A percentile compares a stretch with the other conserved stretches of the same genome.
Evolutionary conservation across 768 basidiomycete species (phyloP).

Genomic region (Lactarius hengduanensis): DNA sequence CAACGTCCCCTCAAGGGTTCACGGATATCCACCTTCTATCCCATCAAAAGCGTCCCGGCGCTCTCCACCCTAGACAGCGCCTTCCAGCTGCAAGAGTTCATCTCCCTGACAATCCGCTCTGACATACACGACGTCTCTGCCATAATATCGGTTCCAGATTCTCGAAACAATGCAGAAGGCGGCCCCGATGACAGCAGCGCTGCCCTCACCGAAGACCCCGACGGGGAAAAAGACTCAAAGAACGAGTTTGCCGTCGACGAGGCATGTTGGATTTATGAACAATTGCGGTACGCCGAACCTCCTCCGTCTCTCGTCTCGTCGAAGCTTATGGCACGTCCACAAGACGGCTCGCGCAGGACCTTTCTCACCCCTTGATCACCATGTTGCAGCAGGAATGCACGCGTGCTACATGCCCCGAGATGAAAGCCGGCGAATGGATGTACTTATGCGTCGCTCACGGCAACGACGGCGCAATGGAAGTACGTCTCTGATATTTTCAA

Average conservation of each 20-base stretch:
- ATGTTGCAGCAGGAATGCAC: conserved; percentile 87
- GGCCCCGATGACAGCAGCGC: conserved; percentile 20
- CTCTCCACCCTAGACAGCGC: conserved; percentile 81
- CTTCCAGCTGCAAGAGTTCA: conserved; percentile 94
- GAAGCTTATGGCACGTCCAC: background rate
- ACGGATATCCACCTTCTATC: conserved; percentile 77
- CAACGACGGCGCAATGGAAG: conserved; percentile 84
- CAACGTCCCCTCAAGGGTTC: conserved; percentile 76
- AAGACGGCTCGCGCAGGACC: conserved; percentile 85
- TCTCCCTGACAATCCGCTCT: conserved; percentile 78
- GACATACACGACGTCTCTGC: conserved; percentile 87
- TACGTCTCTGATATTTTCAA: conserved; percentile 35
- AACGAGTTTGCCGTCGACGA: conserved; percentile 67
- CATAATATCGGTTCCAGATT: conserved; percentile 70
- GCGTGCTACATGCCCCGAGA: conserved; percentile 84
- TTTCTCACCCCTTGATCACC: conserved; percentile 82
- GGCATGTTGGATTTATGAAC: conserved; percentile 82
- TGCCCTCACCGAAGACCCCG: conserved; percentile 36
- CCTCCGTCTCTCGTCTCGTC: background rate
- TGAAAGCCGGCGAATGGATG: conserved; percentile 99
- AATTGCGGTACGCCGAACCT: conserved; percentile 44
- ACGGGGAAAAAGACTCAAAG: conserved; percentile 37
- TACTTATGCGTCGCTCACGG: conserved; percentile 96
- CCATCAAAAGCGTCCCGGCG: conserved; percentile 66
- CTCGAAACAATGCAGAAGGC: conserved; percentile 29